Evolutionary conservation across 345 rosid species (phyloP).

Genomic region (Toxicodendron radicans): DNA sequence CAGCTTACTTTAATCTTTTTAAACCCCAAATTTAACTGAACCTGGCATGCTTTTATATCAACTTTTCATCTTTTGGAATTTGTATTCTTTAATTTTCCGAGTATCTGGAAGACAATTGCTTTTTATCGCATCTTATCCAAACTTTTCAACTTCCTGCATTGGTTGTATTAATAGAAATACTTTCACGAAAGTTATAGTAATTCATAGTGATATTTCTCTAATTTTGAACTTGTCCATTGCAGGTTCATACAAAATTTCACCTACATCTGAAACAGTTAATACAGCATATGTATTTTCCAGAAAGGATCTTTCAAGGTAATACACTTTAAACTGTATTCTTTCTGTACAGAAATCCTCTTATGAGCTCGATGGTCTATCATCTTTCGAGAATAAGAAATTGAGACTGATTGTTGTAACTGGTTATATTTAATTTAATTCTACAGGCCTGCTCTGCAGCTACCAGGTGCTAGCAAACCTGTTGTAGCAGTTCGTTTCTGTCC

Average conservation of each 20-base stretch:
- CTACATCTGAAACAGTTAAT: constrained; percentile 64
- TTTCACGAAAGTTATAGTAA: constrained; percentile 8
- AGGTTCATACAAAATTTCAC: constrained; percentile 73
- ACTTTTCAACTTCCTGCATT: background rate
- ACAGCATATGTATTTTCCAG: constrained; percentile 83
- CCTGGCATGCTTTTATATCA: background rate
- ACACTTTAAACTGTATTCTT: background rate
- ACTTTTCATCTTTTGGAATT: background rate
- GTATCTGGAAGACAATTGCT: background rate
- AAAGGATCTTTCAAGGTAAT: constrained; percentile 86
- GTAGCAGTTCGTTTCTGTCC: constrained; percentile 93
- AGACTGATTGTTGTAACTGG: background rate
- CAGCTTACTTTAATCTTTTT: background rate
- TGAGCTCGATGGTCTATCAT: constrained; percentile 5
- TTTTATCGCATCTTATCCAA: background rate
- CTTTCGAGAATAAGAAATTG: background rate
- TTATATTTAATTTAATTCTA: constrained; percentile 5
- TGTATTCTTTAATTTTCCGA: background rate
- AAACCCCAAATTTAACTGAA: background rate
- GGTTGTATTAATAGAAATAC: background rate
- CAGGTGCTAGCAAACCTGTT: constrained; percentile 91
- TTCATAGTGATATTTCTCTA: background rate
- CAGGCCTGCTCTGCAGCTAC: constrained; percentile 89
- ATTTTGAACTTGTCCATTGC: constrained; percentile 23
- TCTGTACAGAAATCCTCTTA: background rate